Base-by-base conservation (phyloP, 768 basidiomycete species). In the Leccinum subgranulosum region DNA sequence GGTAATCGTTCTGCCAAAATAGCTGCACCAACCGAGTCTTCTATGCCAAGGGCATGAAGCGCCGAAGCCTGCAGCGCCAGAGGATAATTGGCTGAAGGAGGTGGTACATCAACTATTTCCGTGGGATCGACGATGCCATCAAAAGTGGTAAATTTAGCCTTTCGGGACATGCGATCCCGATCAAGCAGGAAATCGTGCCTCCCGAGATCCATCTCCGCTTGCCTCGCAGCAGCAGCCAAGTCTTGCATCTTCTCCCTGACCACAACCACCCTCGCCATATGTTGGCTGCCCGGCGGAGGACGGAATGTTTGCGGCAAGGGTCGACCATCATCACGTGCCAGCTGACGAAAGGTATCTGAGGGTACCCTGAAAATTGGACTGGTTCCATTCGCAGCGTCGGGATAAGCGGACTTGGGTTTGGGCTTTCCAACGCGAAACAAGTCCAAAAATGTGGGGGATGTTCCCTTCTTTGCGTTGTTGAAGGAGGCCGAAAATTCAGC, bases 221-320 rank as follows among this genome's bases (percentile, higher is more conserved):
- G 87, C 67, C 84, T 87, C 14, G 87, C 88, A 28, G 90, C 91
- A 46, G 77, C 73, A 43, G 73, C 77, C 49, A 93, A 72, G 60
- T 93, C 86, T 29, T 80, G 76, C 83, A 94, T 84, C 68, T 84
- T 86, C 70, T 94, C 92, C 46, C 91, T 82, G 47, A 93, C 87
- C 23, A 94, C 92, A 1, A 91, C 89, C 0, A 94, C 92, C 41
- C 87, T 79, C 47, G 84, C 81, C 55, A 75, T 72, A 55, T 79
- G 76, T 46, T 76, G 74, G 1, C 74, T 66, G 21, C 74, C 71
- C 23, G 66, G 65, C 19, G 60, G 66, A 49, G 63, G 61, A 49
- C 28, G 79, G 64, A 48, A 73, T 58, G 43, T 73, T 73, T 56
- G 80, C 72, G 25, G 75, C 59, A 58, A 77, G 71, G 28, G 75